Percentiles rank a stretch among this genome's conserved stretches.
Conservation (phyloP, 345 rosid species). For the Gossypium anomalum region DNA sequence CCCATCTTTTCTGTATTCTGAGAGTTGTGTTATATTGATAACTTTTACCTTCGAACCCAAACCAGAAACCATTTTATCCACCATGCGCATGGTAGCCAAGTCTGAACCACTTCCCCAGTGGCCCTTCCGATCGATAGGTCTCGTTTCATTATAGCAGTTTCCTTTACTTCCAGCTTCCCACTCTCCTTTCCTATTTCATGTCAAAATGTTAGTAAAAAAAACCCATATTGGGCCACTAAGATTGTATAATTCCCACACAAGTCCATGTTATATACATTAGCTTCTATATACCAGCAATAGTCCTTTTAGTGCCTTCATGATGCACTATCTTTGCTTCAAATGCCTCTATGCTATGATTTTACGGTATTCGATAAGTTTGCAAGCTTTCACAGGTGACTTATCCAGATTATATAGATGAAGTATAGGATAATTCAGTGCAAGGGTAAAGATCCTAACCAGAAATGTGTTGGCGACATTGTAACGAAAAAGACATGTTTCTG, state of each 20-base stretch:
- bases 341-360: neutral
- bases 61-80: constrained; percentile 47
- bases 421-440: neutral
- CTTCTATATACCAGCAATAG: neutral
- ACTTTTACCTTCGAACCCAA: constrained; percentile 69
- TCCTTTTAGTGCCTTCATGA: neutral
- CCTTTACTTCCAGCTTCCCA: constrained; percentile 76
- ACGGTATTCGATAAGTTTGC: neutral
- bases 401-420: neutral
- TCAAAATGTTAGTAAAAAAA: constrained; percentile 7
- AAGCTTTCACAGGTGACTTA: neutral
- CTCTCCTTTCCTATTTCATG: constrained; percentile 65
- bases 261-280: neutral
- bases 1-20: constrained; percentile 92
- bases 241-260: neutral
- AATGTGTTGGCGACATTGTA: constrained; percentile 96
- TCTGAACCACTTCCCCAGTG: constrained; percentile 96
- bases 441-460: constrained; percentile 41
- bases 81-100: constrained; percentile 75
- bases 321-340: neutral
- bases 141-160: constrained; percentile 70
- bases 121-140: constrained; percentile 49
- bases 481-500: constrained; percentile 66
- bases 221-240: neutral
- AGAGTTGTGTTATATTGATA: constrained; percentile 83